Evolutionary conservation across 257 asterid species (phyloP).

Genomic region (Solanum megistacrolobum): DNA sequence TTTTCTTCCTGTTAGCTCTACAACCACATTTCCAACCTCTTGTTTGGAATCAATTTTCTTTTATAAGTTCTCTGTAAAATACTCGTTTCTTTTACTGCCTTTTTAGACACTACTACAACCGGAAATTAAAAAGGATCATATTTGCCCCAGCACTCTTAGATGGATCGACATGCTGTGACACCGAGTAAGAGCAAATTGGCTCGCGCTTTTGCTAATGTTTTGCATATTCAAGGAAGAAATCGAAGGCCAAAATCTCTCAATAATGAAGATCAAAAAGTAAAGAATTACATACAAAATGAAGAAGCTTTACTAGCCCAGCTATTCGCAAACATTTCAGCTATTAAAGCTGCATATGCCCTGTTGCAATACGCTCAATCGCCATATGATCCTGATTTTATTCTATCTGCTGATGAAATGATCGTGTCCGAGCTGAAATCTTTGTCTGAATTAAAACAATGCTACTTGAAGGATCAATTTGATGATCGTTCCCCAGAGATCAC

Average conservation of each 20-base stretch:
- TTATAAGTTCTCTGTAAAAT: too few species aligned
- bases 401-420: conserved; percentile 1
- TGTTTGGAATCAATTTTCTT: too few species aligned
- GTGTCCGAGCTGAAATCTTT: conserved; percentile 47
- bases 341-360: background rate
- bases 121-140: too few species aligned
- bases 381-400: background rate
- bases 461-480: conserved; percentile 31
- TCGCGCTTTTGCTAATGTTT: background rate
- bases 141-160: too few species aligned
- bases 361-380: background rate
- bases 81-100: too few species aligned
- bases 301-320: background rate
- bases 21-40: too few species aligned
- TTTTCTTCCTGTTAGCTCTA: too few species aligned
- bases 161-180: too few species aligned
- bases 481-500: conserved; percentile 37
- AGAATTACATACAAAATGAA: background rate
- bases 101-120: too few species aligned
- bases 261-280: background rate
- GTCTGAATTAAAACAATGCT: conserved; percentile 52
- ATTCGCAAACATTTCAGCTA: background rate
- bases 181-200: background rate
- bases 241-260: background rate
- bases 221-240: background rate